Percentiles rank a stretch among this genome's conserved stretches.
Conservation (phyloP, 2,329 filamentous ascomycete genomes). For the Alternaria burnsii region DNA sequence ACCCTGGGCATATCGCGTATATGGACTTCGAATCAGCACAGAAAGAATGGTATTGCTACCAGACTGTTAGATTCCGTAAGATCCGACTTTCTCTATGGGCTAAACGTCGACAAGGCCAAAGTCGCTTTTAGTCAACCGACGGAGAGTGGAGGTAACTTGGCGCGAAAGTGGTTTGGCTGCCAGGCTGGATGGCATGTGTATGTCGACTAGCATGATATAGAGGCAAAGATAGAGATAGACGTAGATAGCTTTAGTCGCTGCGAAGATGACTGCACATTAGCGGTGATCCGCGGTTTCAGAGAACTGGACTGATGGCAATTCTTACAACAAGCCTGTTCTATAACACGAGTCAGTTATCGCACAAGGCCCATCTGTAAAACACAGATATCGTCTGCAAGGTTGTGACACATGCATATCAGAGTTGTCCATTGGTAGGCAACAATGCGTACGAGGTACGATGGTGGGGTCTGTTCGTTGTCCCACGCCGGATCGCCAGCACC, state of each 20-base stretch:
- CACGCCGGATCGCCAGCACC: slow-evolving; percentile 28
- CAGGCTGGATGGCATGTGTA: slow-evolving; percentile 69
- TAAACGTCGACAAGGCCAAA: slow-evolving; percentile 62
- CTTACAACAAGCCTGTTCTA: neutral
- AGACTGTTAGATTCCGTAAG: slow-evolving; percentile 65
- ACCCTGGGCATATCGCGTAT: slow-evolving; percentile 71
- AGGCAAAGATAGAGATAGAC: neutral
- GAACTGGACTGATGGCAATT: neutral
- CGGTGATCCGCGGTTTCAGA: neutral
- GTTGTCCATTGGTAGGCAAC: slow-evolving; percentile 5
- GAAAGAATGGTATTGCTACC: slow-evolving; percentile 66
- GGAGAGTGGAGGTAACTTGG: slow-evolving; percentile 65
- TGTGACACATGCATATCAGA: neutral
- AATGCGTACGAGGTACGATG: slow-evolving; percentile 20
- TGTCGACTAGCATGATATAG: slow-evolving; percentile 57
- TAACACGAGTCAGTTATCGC: neutral
- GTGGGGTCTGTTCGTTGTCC: slow-evolving; percentile 35
- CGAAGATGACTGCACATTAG: neutral
- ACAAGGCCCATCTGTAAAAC: neutral
- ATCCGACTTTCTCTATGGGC: slow-evolving; percentile 64
- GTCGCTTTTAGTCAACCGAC: slow-evolving; percentile 74
- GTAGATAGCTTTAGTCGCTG: neutral
- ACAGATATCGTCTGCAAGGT: neutral
- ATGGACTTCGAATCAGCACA: slow-evolving; percentile 67
- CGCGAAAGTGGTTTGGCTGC: slow-evolving; percentile 65